Percentiles rank a stretch among this genome's conserved stretches.
Conservation (phyloP, 176 grass and related monocot species). For the Triticum monococcum region DNA sequence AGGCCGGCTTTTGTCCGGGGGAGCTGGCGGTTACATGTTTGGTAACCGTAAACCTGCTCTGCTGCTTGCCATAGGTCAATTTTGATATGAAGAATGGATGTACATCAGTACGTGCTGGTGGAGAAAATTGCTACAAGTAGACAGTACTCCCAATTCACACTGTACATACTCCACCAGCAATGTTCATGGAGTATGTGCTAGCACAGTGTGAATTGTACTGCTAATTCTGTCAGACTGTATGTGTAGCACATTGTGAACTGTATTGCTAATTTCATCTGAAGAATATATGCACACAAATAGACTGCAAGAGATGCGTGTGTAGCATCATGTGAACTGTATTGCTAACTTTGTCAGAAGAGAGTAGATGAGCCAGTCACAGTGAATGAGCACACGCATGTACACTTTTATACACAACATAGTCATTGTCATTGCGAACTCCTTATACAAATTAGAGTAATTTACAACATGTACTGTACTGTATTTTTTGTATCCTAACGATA, state of each 20-base stretch:
- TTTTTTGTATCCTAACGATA: constrained; percentile 17
- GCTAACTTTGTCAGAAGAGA: background rate
- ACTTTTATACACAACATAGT: background rate
- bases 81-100: background rate
- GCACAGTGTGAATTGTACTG: background rate
- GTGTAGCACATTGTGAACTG: background rate
- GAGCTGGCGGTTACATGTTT: constrained; percentile 25
- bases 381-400: background rate
- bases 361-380: background rate
- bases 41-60: constrained; percentile 29
- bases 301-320: background rate
- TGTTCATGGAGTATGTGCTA: background rate
- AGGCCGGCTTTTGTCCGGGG: background rate
- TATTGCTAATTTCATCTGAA: background rate
- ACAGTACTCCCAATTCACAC: too few relatives aligned
- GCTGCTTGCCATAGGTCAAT: background rate
- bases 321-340: background rate
- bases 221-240: background rate
- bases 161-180: too few relatives aligned
- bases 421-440: background rate
- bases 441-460: constrained; percentile 27
- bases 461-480: constrained; percentile 2
- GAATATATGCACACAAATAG: background rate
- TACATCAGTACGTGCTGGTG: background rate
- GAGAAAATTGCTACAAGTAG: background rate